phyloP scores from a whole-genome alignment of 306 rosid genomes.

The Vigna radiata region DNA sequence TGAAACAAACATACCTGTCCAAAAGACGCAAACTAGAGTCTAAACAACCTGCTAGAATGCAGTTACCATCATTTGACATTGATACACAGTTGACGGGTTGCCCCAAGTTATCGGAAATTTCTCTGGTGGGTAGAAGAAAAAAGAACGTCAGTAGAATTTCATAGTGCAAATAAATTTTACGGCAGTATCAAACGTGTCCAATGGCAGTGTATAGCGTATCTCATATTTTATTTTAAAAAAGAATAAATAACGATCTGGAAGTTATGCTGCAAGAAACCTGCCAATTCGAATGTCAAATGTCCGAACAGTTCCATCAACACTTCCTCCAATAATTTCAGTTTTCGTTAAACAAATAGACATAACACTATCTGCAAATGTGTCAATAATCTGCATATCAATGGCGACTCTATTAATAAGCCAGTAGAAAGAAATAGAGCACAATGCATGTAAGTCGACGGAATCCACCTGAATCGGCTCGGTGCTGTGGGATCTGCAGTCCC shows the following conservation, averaged over 20 bases:
- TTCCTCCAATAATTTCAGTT: slow-evolving; percentile 85
- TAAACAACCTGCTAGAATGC: slow-evolving; percentile 83
- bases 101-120: slow-evolving; percentile 79
- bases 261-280: slow-evolving; percentile 57
- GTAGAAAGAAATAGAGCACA: slow-evolving; percentile 23
- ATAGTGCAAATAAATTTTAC: neutral
- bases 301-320: slow-evolving; percentile 96
- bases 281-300: slow-evolving; percentile 88
- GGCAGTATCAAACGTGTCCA: slow-evolving; percentile 18
- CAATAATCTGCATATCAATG: slow-evolving; percentile 73
- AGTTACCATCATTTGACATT: slow-evolving; percentile 91
- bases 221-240: no score
- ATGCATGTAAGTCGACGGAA: neutral
- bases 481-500: slow-evolving; percentile 97
- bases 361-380: slow-evolving; percentile 84
- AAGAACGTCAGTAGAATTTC: slow-evolving; percentile 1
- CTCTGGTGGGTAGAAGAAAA: slow-evolving; percentile 57
- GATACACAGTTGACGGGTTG: slow-evolving; percentile 95
- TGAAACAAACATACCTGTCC: slow-evolving; percentile 62
- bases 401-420: slow-evolving; percentile 39
- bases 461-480: slow-evolving; percentile 84
- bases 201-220: neutral
- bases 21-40: slow-evolving; percentile 83
- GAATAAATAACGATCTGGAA: neutral
- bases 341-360: slow-evolving; percentile 90